These are phyloP conservation scores for Monosporozyma siamensis DNA, from an alignment of 805 yeast genomes.

Conservation along the genomic window DNA sequence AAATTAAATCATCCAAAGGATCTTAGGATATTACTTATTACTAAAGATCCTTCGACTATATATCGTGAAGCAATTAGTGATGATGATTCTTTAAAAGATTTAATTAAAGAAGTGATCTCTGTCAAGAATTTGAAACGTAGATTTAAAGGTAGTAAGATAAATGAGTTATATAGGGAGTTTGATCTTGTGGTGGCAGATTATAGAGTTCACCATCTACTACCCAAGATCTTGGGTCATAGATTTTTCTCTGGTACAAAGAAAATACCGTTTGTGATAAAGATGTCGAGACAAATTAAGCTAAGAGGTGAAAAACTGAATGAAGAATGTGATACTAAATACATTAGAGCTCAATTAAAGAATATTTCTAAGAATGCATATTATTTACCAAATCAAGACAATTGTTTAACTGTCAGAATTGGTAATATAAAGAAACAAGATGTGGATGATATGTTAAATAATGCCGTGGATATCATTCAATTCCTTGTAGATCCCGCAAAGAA, in stretches of 20 bases:
- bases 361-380: conserved; percentile 55
- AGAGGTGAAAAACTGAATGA: conserved; percentile 42
- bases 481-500: conserved; percentile 36
- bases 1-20: conserved; percentile 42
- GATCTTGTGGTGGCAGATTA: conserved; percentile 65
- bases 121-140: conserved; percentile 46
- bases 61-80: conserved; percentile 43
- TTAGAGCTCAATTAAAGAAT: conserved; percentile 53
- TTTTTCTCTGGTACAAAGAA: conserved; percentile 58
- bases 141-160: conserved; percentile 36
- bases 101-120: conserved; percentile 52
- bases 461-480: conserved; percentile 34
- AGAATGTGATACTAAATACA: conserved; percentile 55
- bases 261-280: conserved; percentile 58
- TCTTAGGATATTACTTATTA: conserved; percentile 48
- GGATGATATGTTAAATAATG: conserved; percentile 21
- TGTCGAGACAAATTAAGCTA: conserved; percentile 33
- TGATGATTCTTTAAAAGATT: conserved; percentile 49
- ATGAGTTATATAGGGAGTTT: conserved; percentile 46
- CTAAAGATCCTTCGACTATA: conserved; percentile 61
- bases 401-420: conserved; percentile 54
- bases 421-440: conserved; percentile 20
- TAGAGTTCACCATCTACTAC: conserved; percentile 53
- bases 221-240: conserved; percentile 46
- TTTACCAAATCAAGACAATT: conserved; percentile 54